Percentiles rank a stretch among this genome's conserved stretches.
Evolutionary conservation across 129 eudicot genomes (phyloP).

Genomic region (Rutidosis leptorrhynchoides): DNA sequence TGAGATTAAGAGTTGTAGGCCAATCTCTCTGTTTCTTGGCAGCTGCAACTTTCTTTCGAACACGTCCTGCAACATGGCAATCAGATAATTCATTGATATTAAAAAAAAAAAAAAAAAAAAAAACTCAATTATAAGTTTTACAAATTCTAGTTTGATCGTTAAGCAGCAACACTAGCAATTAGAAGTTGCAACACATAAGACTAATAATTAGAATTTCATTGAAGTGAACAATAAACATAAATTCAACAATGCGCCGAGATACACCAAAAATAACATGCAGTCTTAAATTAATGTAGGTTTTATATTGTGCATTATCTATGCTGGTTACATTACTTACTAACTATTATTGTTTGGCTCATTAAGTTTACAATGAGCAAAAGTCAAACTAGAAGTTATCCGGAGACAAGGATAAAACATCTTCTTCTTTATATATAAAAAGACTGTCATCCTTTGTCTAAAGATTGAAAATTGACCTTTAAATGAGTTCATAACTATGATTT

Average conservation of each 20-base stretch:
- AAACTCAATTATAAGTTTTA: slow-evolving; percentile 4
- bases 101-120: neutral
- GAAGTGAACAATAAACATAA: neutral
- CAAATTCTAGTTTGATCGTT: neutral
- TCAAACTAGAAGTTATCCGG: neutral
- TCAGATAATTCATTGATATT: neutral
- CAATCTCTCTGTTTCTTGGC: slow-evolving; percentile 19
- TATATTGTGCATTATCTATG: neutral
- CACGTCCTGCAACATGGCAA: slow-evolving; percentile 38
- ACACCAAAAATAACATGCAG: neutral
- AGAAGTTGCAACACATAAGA: neutral
- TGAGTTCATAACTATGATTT: too few relatives aligned
- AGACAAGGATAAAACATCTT: neutral
- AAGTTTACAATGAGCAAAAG: slow-evolving; percentile 5
- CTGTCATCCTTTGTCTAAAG: too few relatives aligned
- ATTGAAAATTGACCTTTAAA: too few relatives aligned
- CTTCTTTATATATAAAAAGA: too few relatives aligned
- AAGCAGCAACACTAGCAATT: neutral
- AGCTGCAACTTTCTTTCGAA: slow-evolving; percentile 25
- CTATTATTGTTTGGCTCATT: slow-evolving; percentile 1
- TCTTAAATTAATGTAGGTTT: neutral
- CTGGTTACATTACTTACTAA: neutral
- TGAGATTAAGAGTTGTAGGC: slow-evolving; percentile 35
- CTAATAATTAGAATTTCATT: neutral
- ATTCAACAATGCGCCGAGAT: neutral